Base-by-base conservation (phyloP, 176 grass and related monocot species). In the Themeda triandra region DNA sequence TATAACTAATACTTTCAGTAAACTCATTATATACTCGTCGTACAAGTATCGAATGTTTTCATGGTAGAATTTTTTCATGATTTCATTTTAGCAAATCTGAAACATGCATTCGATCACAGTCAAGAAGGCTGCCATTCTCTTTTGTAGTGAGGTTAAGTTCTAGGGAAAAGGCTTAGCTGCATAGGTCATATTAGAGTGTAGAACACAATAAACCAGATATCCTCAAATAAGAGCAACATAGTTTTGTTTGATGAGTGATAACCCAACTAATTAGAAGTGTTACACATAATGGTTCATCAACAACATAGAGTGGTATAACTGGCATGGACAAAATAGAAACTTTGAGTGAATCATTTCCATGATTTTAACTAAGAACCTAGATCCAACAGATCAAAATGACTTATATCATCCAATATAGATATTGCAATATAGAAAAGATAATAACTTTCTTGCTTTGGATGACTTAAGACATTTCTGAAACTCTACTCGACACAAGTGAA, bases 391-490 rank as follows among this genome's bases (percentile, higher is more conserved):
- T 35, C 27, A 64, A 30, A 33, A 53, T 25, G 73, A 63, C n/a
- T 25, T 80, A 45, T 73, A 85, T 37, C 28, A 35, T 72, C 35
- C 13, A 56, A 40, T 29, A 71, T 37, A 41, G 44, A 75, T 78
- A 85, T 13, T 54, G 41, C 21, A 78, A 73, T 45, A 82, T 37
- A 80, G 53, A n/a, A 59, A 84, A 4, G 25, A 73, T 24, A 33
- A 40, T 65, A 75, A 30, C 28, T 32, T 71, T 69, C 85, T 87
- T 90, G 79, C 96, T 93, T 98, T 98, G 18, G 96, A 98, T 67
- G 82, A 84, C 84, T 89, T 93, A 13, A 94, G 73, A 76, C 95
- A 95, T 40, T n/a, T 98, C 92, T 73, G 92, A 86, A 60, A 91
- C 76, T 64, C 87, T 65, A 66, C 76, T 86, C 18, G 86, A 88